Base-by-base conservation (phyloP, 192 early-diverging fungal genomes). In the Chytriomyces sp. region DNA sequence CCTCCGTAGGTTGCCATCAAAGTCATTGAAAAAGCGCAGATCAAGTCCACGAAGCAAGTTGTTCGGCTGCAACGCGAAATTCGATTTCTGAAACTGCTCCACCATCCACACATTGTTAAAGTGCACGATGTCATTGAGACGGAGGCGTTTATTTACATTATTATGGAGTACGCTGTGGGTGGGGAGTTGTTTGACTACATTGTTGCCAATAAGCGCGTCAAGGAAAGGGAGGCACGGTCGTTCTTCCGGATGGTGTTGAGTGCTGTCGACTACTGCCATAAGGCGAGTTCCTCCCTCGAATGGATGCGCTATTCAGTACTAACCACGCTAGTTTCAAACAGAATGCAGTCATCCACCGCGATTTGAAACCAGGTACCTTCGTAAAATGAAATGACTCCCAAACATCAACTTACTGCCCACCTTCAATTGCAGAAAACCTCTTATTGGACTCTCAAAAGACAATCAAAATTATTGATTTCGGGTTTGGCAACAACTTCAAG, bases 381-480 rank as follows among this genome's bases (percentile, higher is more conserved):
- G 16, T n/a, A n/a, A 57, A 57, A 13, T 20, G 20, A 57, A n/a
- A 57, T n/a, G 53, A n/a, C 53, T 57, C 20, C 53, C 35, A 35
- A 35, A 57, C 20, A 26, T 5, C 45, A 8, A 24, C 44, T 72
- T 70, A 53, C 65, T 28, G 47, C n/a, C 18, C n/a, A 10, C 16
- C 61, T 3, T n/a, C 26, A 20, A 9, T 77, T 35, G n/a, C 61
- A 83, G 94, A 95, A 65, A 98, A 98, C 80, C 85, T 98, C 20
- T 88, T 98, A 66, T 82, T 98, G 24, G 92, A 92, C 61, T 80
- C 84, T 9, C 80, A 86, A 24, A 88, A 90, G 61, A 85, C 83
- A 46, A 91, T 96, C 72, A 93, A 93, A 76, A 93, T 96, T 61
- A 96, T 96, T 71, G 94, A 96, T 83, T 96, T 92, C 86, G 94